These are phyloP conservation scores for Daldinia childiae DNA, from an alignment of 495 filamentous ascomycete genomes.

Conservation along the genomic window DNA sequence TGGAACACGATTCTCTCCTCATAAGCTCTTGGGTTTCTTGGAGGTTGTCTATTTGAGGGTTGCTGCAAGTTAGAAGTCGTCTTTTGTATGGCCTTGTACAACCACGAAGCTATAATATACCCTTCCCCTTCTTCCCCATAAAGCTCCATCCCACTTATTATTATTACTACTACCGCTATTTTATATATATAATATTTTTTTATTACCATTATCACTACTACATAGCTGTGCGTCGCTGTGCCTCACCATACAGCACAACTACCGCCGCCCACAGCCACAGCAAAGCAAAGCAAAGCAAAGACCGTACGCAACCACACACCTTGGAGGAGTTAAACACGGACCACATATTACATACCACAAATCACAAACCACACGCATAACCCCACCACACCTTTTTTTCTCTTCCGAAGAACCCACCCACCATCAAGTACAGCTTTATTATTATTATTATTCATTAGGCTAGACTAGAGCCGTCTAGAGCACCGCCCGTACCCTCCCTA, in stretches of 20 bases:
- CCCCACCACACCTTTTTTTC: slow-evolving; percentile 38
- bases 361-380: too few species aligned
- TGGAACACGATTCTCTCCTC: slow-evolving; percentile 30
- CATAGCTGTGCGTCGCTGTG: neutral
- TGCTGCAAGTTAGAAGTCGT: neutral
- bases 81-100: slow-evolving; percentile 24
- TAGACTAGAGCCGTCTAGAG: slow-evolving; percentile 41
- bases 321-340: neutral
- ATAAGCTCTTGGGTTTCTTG: slow-evolving; percentile 1
- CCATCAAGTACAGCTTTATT: slow-evolving; percentile 34
- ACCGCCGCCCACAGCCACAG: slow-evolving; percentile 20
- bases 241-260: neutral
- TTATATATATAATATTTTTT: neutral
- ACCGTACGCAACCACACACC: neutral
- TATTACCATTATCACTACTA: neutral
- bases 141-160: neutral
- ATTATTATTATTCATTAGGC: slow-evolving; percentile 38
- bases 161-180: neutral
- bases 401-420: slow-evolving; percentile 31
- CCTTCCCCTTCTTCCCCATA: slow-evolving; percentile 10
- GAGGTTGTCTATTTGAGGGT: slow-evolving; percentile 28
- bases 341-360: too few species aligned
- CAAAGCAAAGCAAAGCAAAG: slow-evolving; percentile 10
- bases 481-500: slow-evolving; percentile 19
- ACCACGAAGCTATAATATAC: slow-evolving; percentile 34